Base-by-base conservation (phyloP, 176 grass and related monocot species). In the Carex scoparia region DNA sequence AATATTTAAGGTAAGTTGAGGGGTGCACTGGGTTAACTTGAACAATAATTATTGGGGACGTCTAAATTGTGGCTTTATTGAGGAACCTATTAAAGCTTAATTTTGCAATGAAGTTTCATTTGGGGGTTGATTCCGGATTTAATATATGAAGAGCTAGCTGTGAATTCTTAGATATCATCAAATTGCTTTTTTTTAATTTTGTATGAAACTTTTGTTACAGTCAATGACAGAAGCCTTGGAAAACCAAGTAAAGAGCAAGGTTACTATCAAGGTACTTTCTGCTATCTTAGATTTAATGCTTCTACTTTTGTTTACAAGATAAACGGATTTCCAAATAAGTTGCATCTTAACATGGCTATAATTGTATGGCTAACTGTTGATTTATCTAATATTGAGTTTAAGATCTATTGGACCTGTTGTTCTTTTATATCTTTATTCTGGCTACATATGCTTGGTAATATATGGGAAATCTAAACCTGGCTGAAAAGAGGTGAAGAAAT, bases 181-280 rank as follows among this genome's bases (percentile, higher is more conserved):
- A 62, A 58, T 66, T 85, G 31, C 79, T 67, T 70, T 40, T 40
- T 58, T 58, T 35, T 5, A 79, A 79, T 15, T 55, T 78, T 23
- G 48, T 79, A 18, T 37, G 13, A 57, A 79, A 79, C 6, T 79
- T 79, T 35, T 91, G 84, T 79, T 85, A 62, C 51, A 95, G 95
- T 92, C 93, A 16, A 98, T 98, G 84, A 94, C 85, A 60, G 85
- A 90, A 0, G 89, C 91, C 2, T 87, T 98, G 84, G 88, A 95
- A 60, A 80, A 44, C 10, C 86, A 92, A 88, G 93, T 95, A n/a
- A 95, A 90, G 55, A 98, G 88, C 89, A 98, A 84, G 87, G 88
- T 93, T 87, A 14, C 0, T 18, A 62, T 98, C 88, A 95, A 95
- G 95, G 95, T 90, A 80, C 82, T 49, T 46, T 2, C 61, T 84